These are phyloP conservation scores for Dendrocalamus sinicus DNA, from an alignment of 176 grass and related monocot species.

Conservation along the genomic window DNA sequence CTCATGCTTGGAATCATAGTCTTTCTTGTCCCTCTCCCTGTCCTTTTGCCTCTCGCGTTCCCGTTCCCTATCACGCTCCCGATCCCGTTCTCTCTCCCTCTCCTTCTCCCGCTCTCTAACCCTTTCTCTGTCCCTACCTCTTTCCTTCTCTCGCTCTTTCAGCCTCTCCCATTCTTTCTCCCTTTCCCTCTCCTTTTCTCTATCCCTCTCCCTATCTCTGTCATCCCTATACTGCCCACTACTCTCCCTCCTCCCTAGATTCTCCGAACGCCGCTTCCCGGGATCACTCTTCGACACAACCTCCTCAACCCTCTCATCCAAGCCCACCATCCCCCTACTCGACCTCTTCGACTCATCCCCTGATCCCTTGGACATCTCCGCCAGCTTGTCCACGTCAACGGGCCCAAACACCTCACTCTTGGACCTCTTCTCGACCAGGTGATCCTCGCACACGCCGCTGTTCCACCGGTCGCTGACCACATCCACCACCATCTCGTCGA, in stretches of 20 bases:
- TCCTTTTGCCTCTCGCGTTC: conserved; percentile 64
- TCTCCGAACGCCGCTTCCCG: conserved; percentile 54
- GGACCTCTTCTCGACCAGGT: conserved; percentile 69
- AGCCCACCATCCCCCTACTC: conserved; percentile 48
- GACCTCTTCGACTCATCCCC: conserved; percentile 71
- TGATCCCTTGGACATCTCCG: conserved; percentile 67
- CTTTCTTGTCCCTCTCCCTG: conserved; percentile 65
- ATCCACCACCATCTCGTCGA: conserved; percentile 61
- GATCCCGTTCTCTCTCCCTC: conserved; percentile 44
- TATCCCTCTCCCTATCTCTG: conserved; percentile 67
- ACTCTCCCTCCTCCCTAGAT: conserved; percentile 66
- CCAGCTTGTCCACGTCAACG: conserved; percentile 58
- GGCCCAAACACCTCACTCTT: conserved; percentile 69
- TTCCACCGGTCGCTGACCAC: conserved; percentile 84
- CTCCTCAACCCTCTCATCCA: conserved; percentile 56
- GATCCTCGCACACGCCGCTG: conserved; percentile 70
- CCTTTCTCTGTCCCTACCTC: conserved; percentile 55
- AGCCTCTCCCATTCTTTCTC: conserved; percentile 61
- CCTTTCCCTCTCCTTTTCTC: conserved; percentile 42
- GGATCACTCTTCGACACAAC: conserved; percentile 56
- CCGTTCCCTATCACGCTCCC: conserved; percentile 54
- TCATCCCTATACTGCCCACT: conserved; percentile 66
- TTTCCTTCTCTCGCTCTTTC: conserved; percentile 57
- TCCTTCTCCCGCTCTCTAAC: conserved; percentile 67
- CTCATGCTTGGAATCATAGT: conserved; percentile 72